Percentiles rank a stretch among this genome's conserved stretches.
These are phyloP conservation scores for Podaxis mareebaensis DNA, from an alignment of 768 basidiomycete genomes.

Conservation along the genomic window DNA sequence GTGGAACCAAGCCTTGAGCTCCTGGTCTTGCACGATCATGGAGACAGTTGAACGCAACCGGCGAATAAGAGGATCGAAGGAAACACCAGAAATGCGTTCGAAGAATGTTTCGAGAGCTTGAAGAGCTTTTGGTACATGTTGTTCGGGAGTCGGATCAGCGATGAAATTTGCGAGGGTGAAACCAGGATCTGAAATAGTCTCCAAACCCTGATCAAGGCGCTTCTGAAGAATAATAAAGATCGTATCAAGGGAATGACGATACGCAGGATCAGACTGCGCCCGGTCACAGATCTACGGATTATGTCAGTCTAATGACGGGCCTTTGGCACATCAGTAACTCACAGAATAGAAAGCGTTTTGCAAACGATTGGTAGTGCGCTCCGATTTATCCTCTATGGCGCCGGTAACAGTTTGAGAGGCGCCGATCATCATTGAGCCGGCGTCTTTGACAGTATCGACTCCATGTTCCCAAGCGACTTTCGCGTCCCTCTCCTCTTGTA, in stretches of 20 bases:
- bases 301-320: background rate
- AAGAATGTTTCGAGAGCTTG: conserved; percentile 44
- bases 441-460: conserved; percentile 64
- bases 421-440: conserved; percentile 59
- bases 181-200: conserved; percentile 46
- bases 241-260: conserved; percentile 56
- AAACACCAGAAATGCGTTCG: conserved; percentile 53
- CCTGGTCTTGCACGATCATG: conserved; percentile 53
- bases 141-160: conserved; percentile 60
- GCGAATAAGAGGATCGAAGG: conserved; percentile 49
- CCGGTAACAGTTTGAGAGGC: conserved; percentile 43
- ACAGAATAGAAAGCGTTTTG: conserved; percentile 58
- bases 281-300: conserved; percentile 56
- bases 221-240: conserved; percentile 58
- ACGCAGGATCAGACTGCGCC: conserved; percentile 61
- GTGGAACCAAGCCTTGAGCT: conserved; percentile 55
- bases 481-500: conserved; percentile 49
- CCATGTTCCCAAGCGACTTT: conserved; percentile 63
- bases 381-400: conserved; percentile 43
- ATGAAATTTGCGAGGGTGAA: conserved; percentile 56
- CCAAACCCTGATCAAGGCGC: conserved; percentile 53
- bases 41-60: conserved; percentile 43
- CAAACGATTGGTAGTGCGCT: conserved; percentile 43
- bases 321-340: conserved; percentile 10
- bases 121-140: conserved; percentile 59